These are phyloP conservation scores for Juncus inflexus DNA, from an alignment of 176 grass and related monocot species.

Conservation along the genomic window DNA sequence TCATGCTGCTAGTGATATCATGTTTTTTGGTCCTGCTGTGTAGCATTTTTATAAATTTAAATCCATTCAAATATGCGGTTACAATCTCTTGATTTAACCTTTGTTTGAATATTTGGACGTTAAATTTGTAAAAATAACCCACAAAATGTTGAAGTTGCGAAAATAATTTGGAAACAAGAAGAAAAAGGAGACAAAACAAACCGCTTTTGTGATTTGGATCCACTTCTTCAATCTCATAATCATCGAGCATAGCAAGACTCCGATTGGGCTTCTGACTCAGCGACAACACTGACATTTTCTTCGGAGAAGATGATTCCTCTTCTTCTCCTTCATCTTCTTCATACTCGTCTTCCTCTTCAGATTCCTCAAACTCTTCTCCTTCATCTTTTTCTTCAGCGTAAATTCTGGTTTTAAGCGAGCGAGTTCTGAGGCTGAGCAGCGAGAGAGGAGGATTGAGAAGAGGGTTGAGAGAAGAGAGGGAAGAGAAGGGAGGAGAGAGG, in stretches of 20 bases:
- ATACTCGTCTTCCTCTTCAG: conserved; percentile 14
- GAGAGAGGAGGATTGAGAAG: background rate
- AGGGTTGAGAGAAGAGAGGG: background rate
- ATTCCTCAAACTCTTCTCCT: conserved; percentile 1
- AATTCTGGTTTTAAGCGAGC: conserved; percentile 9
- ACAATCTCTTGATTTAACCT: no score
- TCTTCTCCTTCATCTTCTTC: conserved; percentile 32
- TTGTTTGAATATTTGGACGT: no score
- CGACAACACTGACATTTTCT: conserved; percentile 43
- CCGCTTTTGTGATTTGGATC: conserved; percentile 62
- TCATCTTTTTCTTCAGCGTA: conserved; percentile 6
- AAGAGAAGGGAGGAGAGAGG: background rate
- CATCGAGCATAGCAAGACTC: conserved; percentile 62
- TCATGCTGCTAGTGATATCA: no score
- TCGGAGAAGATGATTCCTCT: conserved; percentile 16
- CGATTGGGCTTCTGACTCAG: conserved; percentile 82
- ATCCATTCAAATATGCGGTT: no score
- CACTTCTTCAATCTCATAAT: conserved; percentile 76
- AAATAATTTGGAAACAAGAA: background rate
- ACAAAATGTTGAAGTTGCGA: background rate
- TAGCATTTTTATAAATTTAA: no score
- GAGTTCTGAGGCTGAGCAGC: background rate
- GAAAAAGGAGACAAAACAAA: conserved; percentile 29
- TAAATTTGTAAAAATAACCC: background rate
- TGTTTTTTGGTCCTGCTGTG: no score